These are phyloP conservation scores for Floccularia luteovirens DNA, from an alignment of 768 basidiomycete species.

Conservation along the genomic window DNA sequence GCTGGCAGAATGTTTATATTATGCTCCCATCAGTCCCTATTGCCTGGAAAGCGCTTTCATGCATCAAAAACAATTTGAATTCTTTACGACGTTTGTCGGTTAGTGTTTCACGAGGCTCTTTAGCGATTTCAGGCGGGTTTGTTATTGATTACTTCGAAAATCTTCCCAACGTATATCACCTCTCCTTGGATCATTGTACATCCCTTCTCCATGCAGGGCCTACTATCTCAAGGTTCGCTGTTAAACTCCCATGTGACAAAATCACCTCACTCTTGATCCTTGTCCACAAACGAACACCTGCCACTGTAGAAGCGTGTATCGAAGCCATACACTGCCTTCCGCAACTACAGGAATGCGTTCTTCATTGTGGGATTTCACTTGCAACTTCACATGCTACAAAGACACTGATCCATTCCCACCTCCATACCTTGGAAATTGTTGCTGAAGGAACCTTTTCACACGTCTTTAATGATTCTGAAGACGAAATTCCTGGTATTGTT, in stretches of 20 bases:
- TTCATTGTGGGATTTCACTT: constrained; percentile 1
- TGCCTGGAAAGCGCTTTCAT: constrained; percentile 5
- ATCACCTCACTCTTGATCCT: constrained; percentile 5
- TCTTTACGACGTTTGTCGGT: constrained; percentile 6
- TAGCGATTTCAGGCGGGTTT: neutral
- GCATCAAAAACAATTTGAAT: constrained; percentile 5
- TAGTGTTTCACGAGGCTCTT: constrained; percentile 7
- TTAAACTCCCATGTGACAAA: constrained; percentile 5
- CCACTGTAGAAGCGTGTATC: constrained; percentile 7
- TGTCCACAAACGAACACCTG: constrained; percentile 8
- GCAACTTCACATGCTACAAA: too few species aligned
- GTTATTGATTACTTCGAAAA: constrained; percentile 6
- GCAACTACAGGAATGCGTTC: neutral
- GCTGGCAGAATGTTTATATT: constrained; percentile 8
- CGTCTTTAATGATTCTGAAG: too few species aligned
- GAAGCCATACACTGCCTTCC: neutral
- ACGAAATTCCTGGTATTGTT: too few species aligned
- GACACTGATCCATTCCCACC: neutral
- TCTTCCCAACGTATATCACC: constrained; percentile 5
- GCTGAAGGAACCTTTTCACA: too few species aligned
- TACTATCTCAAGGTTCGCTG: neutral
- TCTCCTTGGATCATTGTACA: constrained; percentile 7
- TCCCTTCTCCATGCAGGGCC: neutral
- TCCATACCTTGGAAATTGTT: neutral
- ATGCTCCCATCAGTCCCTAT: constrained; percentile 7